A percentile compares a stretch with the other conserved stretches of the same genome.
These are phyloP conservation scores for Daldinia grandis DNA, from an alignment of 495 filamentous ascomycete genomes.

Conservation along the genomic window DNA sequence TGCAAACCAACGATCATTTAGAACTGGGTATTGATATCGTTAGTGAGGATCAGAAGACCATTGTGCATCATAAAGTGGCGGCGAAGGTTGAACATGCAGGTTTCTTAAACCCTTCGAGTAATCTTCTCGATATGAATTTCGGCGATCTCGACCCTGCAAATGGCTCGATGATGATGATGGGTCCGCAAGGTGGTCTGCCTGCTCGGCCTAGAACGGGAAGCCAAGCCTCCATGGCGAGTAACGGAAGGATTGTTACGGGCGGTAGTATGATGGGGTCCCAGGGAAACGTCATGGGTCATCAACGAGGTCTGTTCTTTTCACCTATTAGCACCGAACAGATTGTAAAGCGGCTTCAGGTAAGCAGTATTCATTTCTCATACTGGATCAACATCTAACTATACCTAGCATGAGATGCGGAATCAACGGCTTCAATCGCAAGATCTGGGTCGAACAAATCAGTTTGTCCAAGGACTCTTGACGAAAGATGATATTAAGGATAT, in stretches of 20 bases:
- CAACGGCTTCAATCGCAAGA: conserved; percentile 89
- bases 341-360: conserved; percentile 90
- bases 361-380: conserved; percentile 36
- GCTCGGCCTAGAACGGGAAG: conserved; percentile 74
- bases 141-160: conserved; percentile 84
- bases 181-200: conserved; percentile 58
- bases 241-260: conserved; percentile 59
- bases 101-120: conserved; percentile 70
- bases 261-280: conserved; percentile 63
- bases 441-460: conserved; percentile 80
- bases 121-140: conserved; percentile 86
- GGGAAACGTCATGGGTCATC: conserved; percentile 52
- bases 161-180: conserved; percentile 69
- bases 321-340: conserved; percentile 94
- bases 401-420: conserved; percentile 83
- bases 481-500: conserved; percentile 74
- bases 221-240: conserved; percentile 71
- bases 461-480: conserved; percentile 76
- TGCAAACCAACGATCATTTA: conserved; percentile 85
- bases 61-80: conserved; percentile 97
- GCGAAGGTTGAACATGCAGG: conserved; percentile 96
- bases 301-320: conserved; percentile 74
- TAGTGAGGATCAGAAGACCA: conserved; percentile 95
- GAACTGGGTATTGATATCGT: conserved; percentile 98
- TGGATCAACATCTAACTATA: conserved; percentile 18